Percentiles rank a stretch among this genome's conserved stretches.
Evolutionary conservation across 1,139 yeast genomes (phyloP).

Genomic region (Protomyces gravidus): DNA sequence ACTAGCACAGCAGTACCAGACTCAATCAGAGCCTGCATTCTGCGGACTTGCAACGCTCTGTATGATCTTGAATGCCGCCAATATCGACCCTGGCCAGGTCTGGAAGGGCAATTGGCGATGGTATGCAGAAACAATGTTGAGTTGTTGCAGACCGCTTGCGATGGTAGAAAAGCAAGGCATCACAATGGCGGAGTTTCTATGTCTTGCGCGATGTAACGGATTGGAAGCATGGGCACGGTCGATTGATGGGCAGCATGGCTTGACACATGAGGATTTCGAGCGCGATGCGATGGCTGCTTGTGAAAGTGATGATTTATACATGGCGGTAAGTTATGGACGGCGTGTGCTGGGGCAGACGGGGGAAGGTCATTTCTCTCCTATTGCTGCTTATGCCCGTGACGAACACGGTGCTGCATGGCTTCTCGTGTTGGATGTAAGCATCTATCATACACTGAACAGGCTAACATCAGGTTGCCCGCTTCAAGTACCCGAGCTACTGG

Average conservation of each 20-base stretch:
- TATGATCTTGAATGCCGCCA: slow-evolving; percentile 17
- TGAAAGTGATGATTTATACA: not conserved
- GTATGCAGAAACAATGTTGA: slow-evolving; percentile 19
- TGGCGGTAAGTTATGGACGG: slow-evolving; percentile 17
- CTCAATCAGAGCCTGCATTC: slow-evolving; percentile 25
- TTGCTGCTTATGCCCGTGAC: slow-evolving; percentile 6
- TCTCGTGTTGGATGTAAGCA: slow-evolving; percentile 6
- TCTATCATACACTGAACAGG: not conserved
- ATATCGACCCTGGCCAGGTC: slow-evolving; percentile 14
- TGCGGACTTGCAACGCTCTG: slow-evolving; percentile 27
- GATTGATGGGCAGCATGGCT: not conserved
- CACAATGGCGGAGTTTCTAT: slow-evolving; percentile 20
- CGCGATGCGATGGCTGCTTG: slow-evolving; percentile 1
- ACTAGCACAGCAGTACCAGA: slow-evolving; percentile 18
- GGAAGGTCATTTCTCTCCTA: slow-evolving; percentile 22
- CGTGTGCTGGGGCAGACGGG: slow-evolving; percentile 20
- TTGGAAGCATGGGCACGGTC: slow-evolving; percentile 3
- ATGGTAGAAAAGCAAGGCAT: slow-evolving; percentile 11
- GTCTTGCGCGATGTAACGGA: slow-evolving; percentile 19
- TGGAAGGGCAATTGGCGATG: slow-evolving; percentile 28
- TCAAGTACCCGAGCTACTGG: slow-evolving; percentile 26
- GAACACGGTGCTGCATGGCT: not conserved
- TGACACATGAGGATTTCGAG: slow-evolving; percentile 2
- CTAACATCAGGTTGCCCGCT: slow-evolving; percentile 9
- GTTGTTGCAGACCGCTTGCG: slow-evolving; percentile 16